Conservation (phyloP, 208 protist genomes). For the Acanthamoeba royreba region DNA sequence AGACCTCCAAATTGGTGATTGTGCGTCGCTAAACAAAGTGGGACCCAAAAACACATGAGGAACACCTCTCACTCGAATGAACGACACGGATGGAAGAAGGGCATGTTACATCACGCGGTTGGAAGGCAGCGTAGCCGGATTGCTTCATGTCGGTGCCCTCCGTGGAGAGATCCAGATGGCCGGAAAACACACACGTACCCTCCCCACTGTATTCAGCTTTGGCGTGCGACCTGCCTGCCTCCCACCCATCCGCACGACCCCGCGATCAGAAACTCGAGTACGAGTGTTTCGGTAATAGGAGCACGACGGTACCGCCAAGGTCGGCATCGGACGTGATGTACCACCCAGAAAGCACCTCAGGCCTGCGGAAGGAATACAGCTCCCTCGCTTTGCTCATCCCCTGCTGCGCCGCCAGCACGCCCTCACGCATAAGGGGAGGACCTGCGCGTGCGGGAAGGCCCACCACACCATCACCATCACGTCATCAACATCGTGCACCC, state of each 20-base stretch:
- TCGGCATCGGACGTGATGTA: neutral
- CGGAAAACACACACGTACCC: neutral
- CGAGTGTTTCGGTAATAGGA: neutral
- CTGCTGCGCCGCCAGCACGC: neutral
- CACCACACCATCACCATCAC: too few relatives aligned
- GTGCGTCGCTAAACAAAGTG: neutral
- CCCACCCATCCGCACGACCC: neutral
- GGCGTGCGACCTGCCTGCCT: neutral
- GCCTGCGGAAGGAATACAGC: neutral
- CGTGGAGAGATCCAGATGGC: neutral
- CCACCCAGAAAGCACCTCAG: neutral
- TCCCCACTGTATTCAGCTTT: neutral
- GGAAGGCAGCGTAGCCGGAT: neutral
- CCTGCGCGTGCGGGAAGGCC: too few relatives aligned
- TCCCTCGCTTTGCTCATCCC: neutral
- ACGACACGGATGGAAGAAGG: neutral
- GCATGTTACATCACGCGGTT: neutral
- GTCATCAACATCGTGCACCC: too few relatives aligned
- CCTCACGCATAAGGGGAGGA: neutral
- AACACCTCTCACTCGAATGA: neutral
- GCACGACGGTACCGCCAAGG: neutral
- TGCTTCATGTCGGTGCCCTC: neutral
- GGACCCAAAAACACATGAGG: too few relatives aligned
- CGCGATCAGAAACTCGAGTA: neutral
- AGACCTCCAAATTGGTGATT: neutral